Evolutionary conservation across 106 monocot genomes (phyloP).

Genomic region (Xerophyta viscosa): DNA sequence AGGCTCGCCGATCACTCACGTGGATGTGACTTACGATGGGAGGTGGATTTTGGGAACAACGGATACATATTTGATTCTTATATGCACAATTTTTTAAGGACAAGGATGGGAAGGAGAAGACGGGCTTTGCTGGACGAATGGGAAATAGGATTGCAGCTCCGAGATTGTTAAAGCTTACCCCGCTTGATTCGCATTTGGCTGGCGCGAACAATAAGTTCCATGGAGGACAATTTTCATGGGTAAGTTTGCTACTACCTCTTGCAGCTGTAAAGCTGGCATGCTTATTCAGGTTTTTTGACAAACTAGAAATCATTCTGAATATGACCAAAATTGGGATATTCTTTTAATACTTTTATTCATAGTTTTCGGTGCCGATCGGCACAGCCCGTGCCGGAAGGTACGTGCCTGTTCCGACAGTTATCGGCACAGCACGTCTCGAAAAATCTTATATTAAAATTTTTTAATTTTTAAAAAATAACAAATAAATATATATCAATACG

Average conservation of each 20-base stretch:
- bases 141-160: constrained; percentile 84
- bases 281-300: no score
- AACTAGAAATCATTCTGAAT: no score
- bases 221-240: constrained; percentile 93
- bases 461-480: no score
- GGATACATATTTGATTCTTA: constrained; percentile 74
- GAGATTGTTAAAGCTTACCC: constrained; percentile 81
- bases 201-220: constrained; percentile 63
- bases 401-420: no score
- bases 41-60: constrained; percentile 91
- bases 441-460: no score
- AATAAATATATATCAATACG: no score
- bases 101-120: constrained; percentile 90
- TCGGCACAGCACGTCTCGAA: no score
- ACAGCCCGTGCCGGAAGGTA: no score
- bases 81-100: constrained; percentile 74
- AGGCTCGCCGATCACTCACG: constrained; percentile 73
- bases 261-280: no score
- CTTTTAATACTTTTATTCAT: no score
- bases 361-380: no score
- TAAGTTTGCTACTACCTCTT: constrained; percentile 21
- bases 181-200: constrained; percentile 66
- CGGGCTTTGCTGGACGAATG: constrained; percentile 83
- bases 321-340: no score
- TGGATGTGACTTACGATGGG: constrained; percentile 93